A percentile compares a stretch with the other conserved stretches of the same genome.
Evolutionary conservation across 441 rosid species (phyloP).

Genomic region (Manihot esculenta): DNA sequence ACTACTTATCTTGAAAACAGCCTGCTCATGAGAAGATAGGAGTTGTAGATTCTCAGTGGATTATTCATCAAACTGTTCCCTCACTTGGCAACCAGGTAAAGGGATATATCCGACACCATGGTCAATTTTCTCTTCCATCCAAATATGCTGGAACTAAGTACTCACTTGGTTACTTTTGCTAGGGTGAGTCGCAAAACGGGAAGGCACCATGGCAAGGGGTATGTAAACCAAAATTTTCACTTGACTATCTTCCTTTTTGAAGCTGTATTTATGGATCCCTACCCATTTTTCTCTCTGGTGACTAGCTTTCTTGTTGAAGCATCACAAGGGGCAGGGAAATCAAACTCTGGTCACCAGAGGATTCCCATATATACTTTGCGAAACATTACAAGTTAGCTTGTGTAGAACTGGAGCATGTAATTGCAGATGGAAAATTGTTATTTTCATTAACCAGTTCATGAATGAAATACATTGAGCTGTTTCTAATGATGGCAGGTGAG

Average conservation of each 20-base stretch:
- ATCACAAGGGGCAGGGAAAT: no score
- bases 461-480: background rate
- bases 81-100: slow-evolving; percentile 91
- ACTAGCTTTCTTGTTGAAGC: no score
- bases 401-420: background rate
- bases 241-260: background rate
- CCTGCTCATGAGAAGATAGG: slow-evolving; percentile 99
- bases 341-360: no score
- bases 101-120: slow-evolving; percentile 5
- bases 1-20: slow-evolving; percentile 38
- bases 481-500: slow-evolving; percentile 60
- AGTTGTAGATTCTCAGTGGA: slow-evolving; percentile 97
- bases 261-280: background rate
- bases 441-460: background rate
- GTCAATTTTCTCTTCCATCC: background rate
- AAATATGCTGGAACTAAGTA: slow-evolving; percentile 5
- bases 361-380: no score
- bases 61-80: slow-evolving; percentile 90
- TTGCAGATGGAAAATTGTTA: background rate
- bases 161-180: slow-evolving; percentile 10
- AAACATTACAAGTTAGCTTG: background rate
- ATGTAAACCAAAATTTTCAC: slow-evolving; percentile 13
- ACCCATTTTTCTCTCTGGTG: background rate
- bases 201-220: slow-evolving; percentile 90
- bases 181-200: slow-evolving; percentile 79